Base-by-base conservation (phyloP, 2,329 filamentous ascomycete species). In the Zasmidium cellare region DNA sequence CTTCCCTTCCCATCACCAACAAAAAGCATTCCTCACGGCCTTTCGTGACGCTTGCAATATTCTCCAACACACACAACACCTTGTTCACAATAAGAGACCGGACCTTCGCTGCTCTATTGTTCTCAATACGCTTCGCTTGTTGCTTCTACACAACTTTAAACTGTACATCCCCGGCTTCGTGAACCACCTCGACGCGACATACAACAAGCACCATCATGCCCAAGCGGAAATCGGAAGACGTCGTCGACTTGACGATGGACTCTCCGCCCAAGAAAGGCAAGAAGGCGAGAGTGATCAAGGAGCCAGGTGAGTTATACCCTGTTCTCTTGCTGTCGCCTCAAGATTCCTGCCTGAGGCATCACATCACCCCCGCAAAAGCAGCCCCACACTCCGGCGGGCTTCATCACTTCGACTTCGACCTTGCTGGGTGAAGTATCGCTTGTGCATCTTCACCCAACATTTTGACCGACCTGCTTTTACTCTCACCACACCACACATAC, bases 201-300 rank as follows among this genome's bases (percentile, higher is more conserved):
- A 41, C n/a, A 18, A 19, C 35, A 12, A 18, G 25, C 53, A 50
- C 3, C 53, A 35, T 35, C 7, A 62, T 62, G 60, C 54, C 55
- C 20, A 62, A 62, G 31, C 47, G 60, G 16, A 58, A 60, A 24
- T 44, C 44, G 7, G 51, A 47, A 9, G 49, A 48, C 14, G 22
- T 23, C 11, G 53, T 47, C 16, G 22, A 46, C 20, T 44, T 38
- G 12, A 23, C 20, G 28, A 51, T 23, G 23, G 24, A 48, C 28
- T 46, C n/a, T 35, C 46, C 16, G 3, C 41, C 18, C 12, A 47
- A 31, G 48, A 55, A 46, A 14, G 18, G 46, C 38, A 24, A 28
- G 51, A 51, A 41, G 22, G 16, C 7, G 16, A 41, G 35, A 41
- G 25, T n/a, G 16, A n/a, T 35, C 7, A 41, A 41, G 28, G 55